These are phyloP conservation scores for Wallacemonas collosoma DNA, from an alignment of 208 protist species.

Conservation along the genomic window DNA sequence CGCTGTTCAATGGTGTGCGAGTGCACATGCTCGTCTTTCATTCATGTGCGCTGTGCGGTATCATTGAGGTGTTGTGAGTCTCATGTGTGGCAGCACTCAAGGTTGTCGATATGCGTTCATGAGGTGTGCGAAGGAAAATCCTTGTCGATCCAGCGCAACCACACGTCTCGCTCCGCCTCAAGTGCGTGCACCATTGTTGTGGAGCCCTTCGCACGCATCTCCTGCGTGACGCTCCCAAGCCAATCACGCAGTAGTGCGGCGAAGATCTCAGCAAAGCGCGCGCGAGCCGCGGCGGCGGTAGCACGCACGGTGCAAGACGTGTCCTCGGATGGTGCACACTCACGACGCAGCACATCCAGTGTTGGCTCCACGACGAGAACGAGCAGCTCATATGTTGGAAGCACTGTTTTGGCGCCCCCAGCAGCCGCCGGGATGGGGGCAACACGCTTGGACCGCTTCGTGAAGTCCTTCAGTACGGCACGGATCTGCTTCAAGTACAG, in stretches of 20 bases:
- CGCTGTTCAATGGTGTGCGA: too few relatives aligned
- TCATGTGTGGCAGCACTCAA: too few relatives aligned
- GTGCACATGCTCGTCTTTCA: too few relatives aligned
- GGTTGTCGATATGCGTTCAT: too few relatives aligned
- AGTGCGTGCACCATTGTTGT: background rate
- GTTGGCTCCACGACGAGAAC: slow-evolving; percentile 42
- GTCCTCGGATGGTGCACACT: background rate
- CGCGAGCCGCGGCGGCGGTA: background rate
- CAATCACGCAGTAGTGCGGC: background rate
- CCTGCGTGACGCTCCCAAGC: background rate
- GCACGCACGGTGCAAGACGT: too few relatives aligned
- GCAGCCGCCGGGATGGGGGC: background rate
- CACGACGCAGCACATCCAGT: slow-evolving; percentile 38
- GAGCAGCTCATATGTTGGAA: slow-evolving; percentile 24
- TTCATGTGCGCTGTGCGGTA: too few relatives aligned
- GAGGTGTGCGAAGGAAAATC: background rate
- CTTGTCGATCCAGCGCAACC: background rate
- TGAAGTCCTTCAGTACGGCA: slow-evolving; percentile 6
- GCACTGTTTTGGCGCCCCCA: background rate
- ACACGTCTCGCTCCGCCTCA: slow-evolving; percentile 8
- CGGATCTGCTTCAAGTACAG: slow-evolving; percentile 2
- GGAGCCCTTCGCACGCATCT: background rate
- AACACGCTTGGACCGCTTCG: slow-evolving; percentile 9
- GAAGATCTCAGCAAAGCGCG: background rate
- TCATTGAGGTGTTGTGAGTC: too few relatives aligned